Conservation (phyloP, 306 rosid genomes). For the Dryas alaskensis region DNA sequence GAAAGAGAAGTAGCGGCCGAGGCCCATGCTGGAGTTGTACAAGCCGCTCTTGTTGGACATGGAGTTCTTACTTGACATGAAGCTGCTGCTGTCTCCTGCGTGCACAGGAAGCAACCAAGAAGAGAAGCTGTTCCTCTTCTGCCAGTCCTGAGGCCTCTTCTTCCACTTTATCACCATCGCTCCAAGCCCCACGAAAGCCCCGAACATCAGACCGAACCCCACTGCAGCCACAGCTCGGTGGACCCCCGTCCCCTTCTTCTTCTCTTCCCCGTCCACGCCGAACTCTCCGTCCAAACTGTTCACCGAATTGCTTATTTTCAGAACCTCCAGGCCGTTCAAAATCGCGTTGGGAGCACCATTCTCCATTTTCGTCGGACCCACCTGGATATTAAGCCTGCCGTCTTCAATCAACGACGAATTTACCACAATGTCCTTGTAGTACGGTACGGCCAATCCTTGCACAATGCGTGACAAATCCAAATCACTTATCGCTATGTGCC, state of each 20-base stretch:
- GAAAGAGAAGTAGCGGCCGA: conserved; percentile 44
- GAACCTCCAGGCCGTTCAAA: conserved; percentile 43
- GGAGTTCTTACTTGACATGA: conserved; percentile 41
- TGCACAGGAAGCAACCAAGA: conserved; percentile 54
- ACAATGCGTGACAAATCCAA: conserved; percentile 44
- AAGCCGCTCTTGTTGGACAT: conserved; percentile 29
- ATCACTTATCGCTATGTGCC: conserved; percentile 36
- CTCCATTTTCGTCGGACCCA: conserved; percentile 32
- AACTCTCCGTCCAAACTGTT: conserved; percentile 55
- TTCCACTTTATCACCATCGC: conserved; percentile 56
- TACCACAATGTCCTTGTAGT: conserved; percentile 45
- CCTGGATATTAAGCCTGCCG: conserved; percentile 30
- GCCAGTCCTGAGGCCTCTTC: conserved; percentile 55
- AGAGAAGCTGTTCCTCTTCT: conserved; percentile 53
- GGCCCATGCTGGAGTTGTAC: conserved; percentile 38
- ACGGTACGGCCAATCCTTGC: conserved; percentile 35
- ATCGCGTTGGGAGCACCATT: conserved; percentile 37
- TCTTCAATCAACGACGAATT: conserved; percentile 34
- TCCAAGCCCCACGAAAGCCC: conserved; percentile 52
- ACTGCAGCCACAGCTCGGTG: conserved; percentile 43
- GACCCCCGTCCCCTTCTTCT: neutral
- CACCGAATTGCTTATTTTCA: conserved; percentile 47
- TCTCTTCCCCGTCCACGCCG: conserved; percentile 41
- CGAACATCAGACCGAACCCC: conserved; percentile 51
- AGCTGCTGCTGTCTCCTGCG: conserved; percentile 40